These are phyloP conservation scores for Alternaria sp. DNA, from an alignment of 2,329 filamentous ascomycete species.

Conservation along the genomic window DNA sequence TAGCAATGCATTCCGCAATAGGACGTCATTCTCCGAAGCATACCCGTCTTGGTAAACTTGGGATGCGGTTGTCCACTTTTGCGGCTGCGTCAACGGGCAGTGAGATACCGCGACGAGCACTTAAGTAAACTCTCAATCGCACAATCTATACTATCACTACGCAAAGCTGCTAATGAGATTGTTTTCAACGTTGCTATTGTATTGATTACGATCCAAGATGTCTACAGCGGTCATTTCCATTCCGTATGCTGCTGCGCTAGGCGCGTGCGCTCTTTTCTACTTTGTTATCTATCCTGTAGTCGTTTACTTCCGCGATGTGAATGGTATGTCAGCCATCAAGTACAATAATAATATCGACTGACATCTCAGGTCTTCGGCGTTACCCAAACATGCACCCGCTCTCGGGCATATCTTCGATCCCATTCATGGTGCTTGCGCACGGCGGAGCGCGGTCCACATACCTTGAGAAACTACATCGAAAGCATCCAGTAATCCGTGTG, in stretches of 20 bases:
- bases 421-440: constrained; percentile 56
- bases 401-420: constrained; percentile 56
- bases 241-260: constrained; percentile 34
- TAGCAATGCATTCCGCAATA: not conserved
- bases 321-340: constrained; percentile 33
- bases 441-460: constrained; percentile 53
- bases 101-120: constrained; percentile 3
- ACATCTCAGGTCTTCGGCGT: constrained; percentile 49
- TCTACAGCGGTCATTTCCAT: constrained; percentile 16
- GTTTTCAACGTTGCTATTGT: not conserved
- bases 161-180: not conserved
- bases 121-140: constrained; percentile 11
- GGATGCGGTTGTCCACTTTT: not conserved
- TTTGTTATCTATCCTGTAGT: constrained; percentile 51
- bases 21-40: constrained; percentile 17
- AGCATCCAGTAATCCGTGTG: constrained; percentile 51
- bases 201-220: constrained; percentile 17
- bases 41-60: constrained; percentile 4
- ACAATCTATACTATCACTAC: not conserved
- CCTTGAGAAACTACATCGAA: constrained; percentile 55
- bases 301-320: constrained; percentile 55
- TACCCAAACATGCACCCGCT: constrained; percentile 57
- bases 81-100: not conserved
- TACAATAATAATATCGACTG: not conserved
- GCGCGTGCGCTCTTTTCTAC: constrained; percentile 38